Conservation (phyloP, 495 filamentous ascomycete genomes). For the Tuber brumale region DNA sequence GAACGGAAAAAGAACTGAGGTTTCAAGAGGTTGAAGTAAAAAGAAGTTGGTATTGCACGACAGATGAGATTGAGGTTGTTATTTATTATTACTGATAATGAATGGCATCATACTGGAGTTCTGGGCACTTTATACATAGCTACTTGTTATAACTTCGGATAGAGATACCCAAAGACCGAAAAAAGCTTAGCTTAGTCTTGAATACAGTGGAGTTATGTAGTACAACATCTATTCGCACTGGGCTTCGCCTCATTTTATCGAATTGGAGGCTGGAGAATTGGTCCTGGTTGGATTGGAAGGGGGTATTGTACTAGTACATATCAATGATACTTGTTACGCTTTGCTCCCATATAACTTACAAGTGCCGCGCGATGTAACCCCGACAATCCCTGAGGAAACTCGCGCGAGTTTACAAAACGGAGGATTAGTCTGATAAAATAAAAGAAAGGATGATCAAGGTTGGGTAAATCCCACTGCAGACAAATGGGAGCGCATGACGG, state of each 20-base stretch:
- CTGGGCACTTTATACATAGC: not conserved
- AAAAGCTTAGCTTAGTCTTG: not conserved
- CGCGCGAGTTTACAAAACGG: not conserved
- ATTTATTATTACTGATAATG: constrained; percentile 5
- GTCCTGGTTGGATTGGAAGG: not conserved
- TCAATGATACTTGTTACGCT: not conserved
- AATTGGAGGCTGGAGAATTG: not conserved
- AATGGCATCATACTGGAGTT: not conserved
- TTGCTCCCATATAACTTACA: not conserved
- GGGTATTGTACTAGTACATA: not conserved
- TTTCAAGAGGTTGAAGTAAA: constrained; percentile 4
- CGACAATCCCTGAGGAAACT: not conserved
- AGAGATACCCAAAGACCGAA: not conserved
- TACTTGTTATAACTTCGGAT: constrained; percentile 2
- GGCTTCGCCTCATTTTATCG: not conserved
- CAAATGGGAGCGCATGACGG: not conserved
- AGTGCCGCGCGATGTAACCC: not conserved
- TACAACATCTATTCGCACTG: not conserved
- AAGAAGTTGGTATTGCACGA: not conserved
- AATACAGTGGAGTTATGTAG: not conserved
- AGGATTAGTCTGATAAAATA: not conserved
- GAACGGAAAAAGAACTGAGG: not conserved
- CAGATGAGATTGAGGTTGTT: not conserved
- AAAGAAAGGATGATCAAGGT: not conserved
- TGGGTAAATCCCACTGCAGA: not conserved